These are phyloP conservation scores for Endothia cerciana DNA, from an alignment of 2,329 filamentous ascomycete species.

Conservation along the genomic window DNA sequence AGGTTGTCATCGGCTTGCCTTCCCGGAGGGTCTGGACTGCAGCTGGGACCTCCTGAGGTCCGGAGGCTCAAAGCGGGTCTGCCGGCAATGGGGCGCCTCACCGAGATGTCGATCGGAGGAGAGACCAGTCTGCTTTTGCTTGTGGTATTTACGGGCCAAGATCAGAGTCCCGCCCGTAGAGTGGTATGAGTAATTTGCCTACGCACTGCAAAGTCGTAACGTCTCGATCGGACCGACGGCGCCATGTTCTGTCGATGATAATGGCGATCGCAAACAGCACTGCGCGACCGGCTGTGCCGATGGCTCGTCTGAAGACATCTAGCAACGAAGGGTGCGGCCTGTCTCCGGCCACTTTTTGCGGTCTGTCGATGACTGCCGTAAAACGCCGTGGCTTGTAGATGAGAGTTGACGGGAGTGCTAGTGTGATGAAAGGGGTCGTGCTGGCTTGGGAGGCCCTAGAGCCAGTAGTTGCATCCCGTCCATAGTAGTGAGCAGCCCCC, in stretches of 20 bases:
- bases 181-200: conserved; percentile 24
- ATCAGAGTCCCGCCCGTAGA: conserved; percentile 1
- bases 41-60: not conserved
- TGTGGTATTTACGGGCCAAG: not conserved
- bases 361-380: too few relatives aligned
- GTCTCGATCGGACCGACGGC: not conserved
- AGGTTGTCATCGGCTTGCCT: not conserved
- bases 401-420: not conserved
- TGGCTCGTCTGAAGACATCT: not conserved
- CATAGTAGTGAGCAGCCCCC: not conserved
- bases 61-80: not conserved
- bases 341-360: too few relatives aligned
- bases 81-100: not conserved
- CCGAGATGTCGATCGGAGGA: not conserved
- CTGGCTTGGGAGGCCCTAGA: too few relatives aligned
- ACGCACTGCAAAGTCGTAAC: conserved; percentile 21
- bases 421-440: not conserved
- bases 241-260: too few relatives aligned
- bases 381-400: too few relatives aligned
- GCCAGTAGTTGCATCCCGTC: not conserved
- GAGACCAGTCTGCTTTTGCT: not conserved
- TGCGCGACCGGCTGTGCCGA: too few relatives aligned
- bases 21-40: not conserved
- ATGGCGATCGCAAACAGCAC: too few relatives aligned
- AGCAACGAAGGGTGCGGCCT: not conserved